Evolutionary conservation across 768 basidiomycete genomes (phyloP).

Genomic region (Coprinellus micaceus): DNA sequence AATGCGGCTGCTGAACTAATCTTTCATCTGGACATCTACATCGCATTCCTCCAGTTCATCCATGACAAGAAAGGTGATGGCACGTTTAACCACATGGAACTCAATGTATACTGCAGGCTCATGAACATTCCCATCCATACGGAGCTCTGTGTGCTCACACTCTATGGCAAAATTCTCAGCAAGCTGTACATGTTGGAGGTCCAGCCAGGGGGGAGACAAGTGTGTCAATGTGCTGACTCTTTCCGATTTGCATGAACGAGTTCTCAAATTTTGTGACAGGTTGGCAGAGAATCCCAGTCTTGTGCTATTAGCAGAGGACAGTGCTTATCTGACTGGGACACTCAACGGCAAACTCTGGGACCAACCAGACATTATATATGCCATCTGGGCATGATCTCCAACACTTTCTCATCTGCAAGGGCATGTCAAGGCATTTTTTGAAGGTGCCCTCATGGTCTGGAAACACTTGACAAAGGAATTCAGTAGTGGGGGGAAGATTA

Average conservation of each 20-base stretch:
- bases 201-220: slow-evolving; percentile 6
- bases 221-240: slow-evolving; percentile 23
- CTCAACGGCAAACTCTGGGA: slow-evolving; percentile 24
- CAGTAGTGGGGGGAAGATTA: too few species aligned
- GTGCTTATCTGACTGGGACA: slow-evolving; percentile 6
- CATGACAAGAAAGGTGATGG: slow-evolving; percentile 25
- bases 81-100: slow-evolving; percentile 32
- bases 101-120: slow-evolving; percentile 24
- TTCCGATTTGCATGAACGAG: slow-evolving; percentile 19
- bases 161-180: slow-evolving; percentile 22
- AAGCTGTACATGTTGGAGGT: slow-evolving; percentile 26
- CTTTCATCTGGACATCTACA: slow-evolving; percentile 17
- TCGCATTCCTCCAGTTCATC: slow-evolving; percentile 25
- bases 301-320: slow-evolving; percentile 12
- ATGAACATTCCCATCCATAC: slow-evolving; percentile 23
- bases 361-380: slow-evolving; percentile 16
- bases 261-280: slow-evolving; percentile 10
- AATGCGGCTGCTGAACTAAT: slow-evolving; percentile 25
- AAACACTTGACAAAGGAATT: slow-evolving; percentile 14
- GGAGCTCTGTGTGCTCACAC: slow-evolving; percentile 23
- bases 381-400: slow-evolving; percentile 7
- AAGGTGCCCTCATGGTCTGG: slow-evolving; percentile 16
- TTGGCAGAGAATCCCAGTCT: slow-evolving; percentile 21
- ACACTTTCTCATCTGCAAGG: slow-evolving; percentile 16
- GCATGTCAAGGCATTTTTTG: slow-evolving; percentile 21